A percentile compares a stretch with the other conserved stretches of the same genome.
phyloP scores from a whole-genome alignment of 768 basidiomycete genomes.

The Boletellus sp. region DNA sequence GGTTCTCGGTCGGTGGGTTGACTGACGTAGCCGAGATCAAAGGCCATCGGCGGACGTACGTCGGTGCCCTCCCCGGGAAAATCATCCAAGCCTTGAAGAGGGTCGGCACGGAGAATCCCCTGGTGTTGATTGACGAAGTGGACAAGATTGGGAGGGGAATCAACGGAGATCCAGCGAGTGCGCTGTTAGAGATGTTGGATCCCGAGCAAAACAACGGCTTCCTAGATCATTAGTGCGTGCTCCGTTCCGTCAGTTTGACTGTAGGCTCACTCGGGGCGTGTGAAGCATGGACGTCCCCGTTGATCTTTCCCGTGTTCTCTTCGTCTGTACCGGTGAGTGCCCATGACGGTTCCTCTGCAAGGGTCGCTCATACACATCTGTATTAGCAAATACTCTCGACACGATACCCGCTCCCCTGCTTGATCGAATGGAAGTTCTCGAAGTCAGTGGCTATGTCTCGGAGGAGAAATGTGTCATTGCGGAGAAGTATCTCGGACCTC shows the following conservation, averaged over 20 bases:
- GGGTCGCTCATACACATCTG: slow-evolving; percentile 5
- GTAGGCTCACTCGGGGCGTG: slow-evolving; percentile 3
- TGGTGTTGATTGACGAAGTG: slow-evolving; percentile 93
- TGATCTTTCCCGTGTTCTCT: slow-evolving; percentile 92
- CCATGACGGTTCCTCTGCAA: background rate
- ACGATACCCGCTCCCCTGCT: slow-evolving; percentile 92
- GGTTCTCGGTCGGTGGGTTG: slow-evolving; percentile 94
- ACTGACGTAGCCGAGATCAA: slow-evolving; percentile 99
- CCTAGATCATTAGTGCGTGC: slow-evolving; percentile 87
- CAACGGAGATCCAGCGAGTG: slow-evolving; percentile 91
- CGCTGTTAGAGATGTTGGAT: slow-evolving; percentile 88
- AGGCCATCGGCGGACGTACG: slow-evolving; percentile 96
- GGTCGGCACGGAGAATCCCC: slow-evolving; percentile 89
- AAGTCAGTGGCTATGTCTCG: slow-evolving; percentile 91
- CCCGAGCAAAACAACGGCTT: slow-evolving; percentile 95
- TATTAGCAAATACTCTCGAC: slow-evolving; percentile 80
- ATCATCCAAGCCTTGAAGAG: slow-evolving; percentile 92
- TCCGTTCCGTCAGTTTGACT: background rate
- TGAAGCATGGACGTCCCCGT: slow-evolving; percentile 94
- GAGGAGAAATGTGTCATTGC: slow-evolving; percentile 92
- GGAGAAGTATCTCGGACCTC: slow-evolving; percentile 82
- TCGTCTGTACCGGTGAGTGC: slow-evolving; percentile 80
- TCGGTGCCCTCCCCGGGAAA: slow-evolving; percentile 91
- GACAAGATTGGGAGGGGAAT: slow-evolving; percentile 92
- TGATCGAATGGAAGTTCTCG: slow-evolving; percentile 95